phyloP scores from a whole-genome alignment of 23 red algal genomes.

The Gracilaria gracilis region DNA sequence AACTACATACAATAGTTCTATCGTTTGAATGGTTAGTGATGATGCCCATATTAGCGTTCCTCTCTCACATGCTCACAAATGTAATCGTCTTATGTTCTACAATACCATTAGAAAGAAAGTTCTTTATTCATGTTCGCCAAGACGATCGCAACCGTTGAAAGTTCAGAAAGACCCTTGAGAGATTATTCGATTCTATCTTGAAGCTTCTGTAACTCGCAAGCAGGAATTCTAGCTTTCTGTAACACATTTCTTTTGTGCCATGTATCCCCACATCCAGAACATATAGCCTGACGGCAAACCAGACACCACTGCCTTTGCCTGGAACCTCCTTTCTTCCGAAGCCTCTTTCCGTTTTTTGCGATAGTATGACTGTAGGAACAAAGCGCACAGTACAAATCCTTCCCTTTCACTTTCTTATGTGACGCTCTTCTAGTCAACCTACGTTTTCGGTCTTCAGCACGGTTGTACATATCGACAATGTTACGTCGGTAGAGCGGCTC shows the following conservation, averaged over 20 bases:
- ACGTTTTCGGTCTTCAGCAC: conserved; percentile 15
- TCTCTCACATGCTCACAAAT: too few relatives aligned
- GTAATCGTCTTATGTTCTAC: too few relatives aligned
- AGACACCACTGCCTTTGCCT: not conserved
- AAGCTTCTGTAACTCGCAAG: not conserved
- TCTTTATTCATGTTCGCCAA: too few relatives aligned
- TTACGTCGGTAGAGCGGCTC: conserved; percentile 13
- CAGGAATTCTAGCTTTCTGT: not conserved
- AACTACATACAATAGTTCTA: too few relatives aligned
- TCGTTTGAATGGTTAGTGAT: too few relatives aligned
- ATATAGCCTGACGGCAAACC: conserved; percentile 29
- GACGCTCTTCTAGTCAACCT: not conserved
- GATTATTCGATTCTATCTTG: not conserved
- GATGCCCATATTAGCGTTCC: too few relatives aligned
- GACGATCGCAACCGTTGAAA: too few relatives aligned
- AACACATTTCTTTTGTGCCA: not conserved
- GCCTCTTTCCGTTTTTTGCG: not conserved
- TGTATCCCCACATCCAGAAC: not conserved
- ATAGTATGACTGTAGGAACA: conserved; percentile 15
- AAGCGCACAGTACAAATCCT: conserved; percentile 21
- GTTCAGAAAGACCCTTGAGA: not conserved
- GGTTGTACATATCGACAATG: conserved; percentile 45
- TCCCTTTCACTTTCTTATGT: conserved; percentile 18
- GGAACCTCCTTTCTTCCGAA: conserved; percentile 12
- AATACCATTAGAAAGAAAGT: too few relatives aligned